phyloP scores from a whole-genome alignment of 2,329 filamentous ascomycete species.

The Septoria linicola region DNA sequence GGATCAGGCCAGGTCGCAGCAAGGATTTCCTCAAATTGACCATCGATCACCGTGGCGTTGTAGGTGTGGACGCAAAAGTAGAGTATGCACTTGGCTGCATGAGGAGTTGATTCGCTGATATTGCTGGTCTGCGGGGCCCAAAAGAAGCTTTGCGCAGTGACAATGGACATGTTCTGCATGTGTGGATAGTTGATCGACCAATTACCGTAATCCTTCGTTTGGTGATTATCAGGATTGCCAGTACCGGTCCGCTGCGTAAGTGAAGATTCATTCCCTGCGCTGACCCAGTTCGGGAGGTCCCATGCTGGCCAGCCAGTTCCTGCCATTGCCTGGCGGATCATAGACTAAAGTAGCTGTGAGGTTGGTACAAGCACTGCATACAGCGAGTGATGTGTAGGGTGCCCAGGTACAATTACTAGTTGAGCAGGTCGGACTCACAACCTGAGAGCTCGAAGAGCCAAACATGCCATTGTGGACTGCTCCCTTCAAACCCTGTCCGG shows the following conservation, averaged over 20 bases:
- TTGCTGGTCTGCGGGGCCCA: neutral
- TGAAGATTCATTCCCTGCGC: too few species aligned
- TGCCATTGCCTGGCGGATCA: too few species aligned
- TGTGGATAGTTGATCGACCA: neutral
- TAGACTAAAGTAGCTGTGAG: conserved; percentile 1
- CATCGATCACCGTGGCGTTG: conserved; percentile 4
- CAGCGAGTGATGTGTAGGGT: conserved; percentile 16
- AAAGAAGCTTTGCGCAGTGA: neutral
- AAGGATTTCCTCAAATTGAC: conserved; percentile 11
- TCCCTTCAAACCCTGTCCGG: conserved; percentile 6
- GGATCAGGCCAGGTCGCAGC: conserved; percentile 12
- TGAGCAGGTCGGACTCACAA: conserved; percentile 5
- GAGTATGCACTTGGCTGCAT: conserved; percentile 9
- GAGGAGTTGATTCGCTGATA: neutral
- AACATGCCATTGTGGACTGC: conserved; percentile 17
- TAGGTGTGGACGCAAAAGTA: conserved; percentile 19
- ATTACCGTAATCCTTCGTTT: neutral
- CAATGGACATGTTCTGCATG: neutral
- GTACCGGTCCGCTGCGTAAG: too few species aligned
- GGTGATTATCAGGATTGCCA: neutral
- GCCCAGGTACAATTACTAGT: conserved; percentile 26
- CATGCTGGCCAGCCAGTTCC: too few species aligned
- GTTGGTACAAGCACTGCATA: conserved; percentile 22
- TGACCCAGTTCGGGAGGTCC: too few species aligned
- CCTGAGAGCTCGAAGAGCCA: neutral